Evolutionary conservation across 805 yeast genomes (phyloP).

Genomic region (Cyberlindnera xylosilytica): DNA sequence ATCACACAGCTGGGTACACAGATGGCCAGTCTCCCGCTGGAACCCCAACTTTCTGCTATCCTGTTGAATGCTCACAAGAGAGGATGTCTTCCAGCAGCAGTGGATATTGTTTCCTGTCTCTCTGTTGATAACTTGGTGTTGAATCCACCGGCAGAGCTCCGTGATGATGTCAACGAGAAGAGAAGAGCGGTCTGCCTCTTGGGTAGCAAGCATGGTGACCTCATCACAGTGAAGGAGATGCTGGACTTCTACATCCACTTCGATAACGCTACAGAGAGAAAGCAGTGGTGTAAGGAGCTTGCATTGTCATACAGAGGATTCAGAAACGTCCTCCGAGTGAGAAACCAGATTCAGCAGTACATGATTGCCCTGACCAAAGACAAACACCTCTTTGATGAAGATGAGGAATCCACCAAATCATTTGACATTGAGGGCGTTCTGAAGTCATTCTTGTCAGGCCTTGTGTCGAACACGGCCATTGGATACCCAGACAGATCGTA

Average conservation of each 20-base stretch:
- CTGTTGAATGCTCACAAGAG: constrained; percentile 60
- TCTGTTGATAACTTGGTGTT: constrained; percentile 86
- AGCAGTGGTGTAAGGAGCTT: constrained; percentile 80
- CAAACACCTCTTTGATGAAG: constrained; percentile 24
- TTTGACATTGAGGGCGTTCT: constrained; percentile 57
- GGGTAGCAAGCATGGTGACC: constrained; percentile 78
- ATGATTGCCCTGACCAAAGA: constrained; percentile 49
- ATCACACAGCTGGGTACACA: constrained; percentile 78
- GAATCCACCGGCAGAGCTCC: constrained; percentile 72
- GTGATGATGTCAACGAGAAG: constrained; percentile 82
- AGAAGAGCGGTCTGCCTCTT: constrained; percentile 66
- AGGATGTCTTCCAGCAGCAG: constrained; percentile 58
- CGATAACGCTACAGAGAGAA: constrained; percentile 50
- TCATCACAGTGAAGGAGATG: constrained; percentile 76
- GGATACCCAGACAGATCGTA: constrained; percentile 94
- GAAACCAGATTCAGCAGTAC: constrained; percentile 71
- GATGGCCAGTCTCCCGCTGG: constrained; percentile 86
- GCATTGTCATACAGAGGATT: constrained; percentile 78
- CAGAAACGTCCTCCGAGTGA: constrained; percentile 69
- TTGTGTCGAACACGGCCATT: constrained; percentile 83
- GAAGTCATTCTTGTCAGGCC: constrained; percentile 81
- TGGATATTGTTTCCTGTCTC: constrained; percentile 89
- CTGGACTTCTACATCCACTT: constrained; percentile 52
- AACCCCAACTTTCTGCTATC: constrained; percentile 90
- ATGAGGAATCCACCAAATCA: constrained; percentile 25